These are phyloP conservation scores for Epichloe aotearoae DNA, from an alignment of 2,329 filamentous ascomycete genomes.

Conservation along the genomic window DNA sequence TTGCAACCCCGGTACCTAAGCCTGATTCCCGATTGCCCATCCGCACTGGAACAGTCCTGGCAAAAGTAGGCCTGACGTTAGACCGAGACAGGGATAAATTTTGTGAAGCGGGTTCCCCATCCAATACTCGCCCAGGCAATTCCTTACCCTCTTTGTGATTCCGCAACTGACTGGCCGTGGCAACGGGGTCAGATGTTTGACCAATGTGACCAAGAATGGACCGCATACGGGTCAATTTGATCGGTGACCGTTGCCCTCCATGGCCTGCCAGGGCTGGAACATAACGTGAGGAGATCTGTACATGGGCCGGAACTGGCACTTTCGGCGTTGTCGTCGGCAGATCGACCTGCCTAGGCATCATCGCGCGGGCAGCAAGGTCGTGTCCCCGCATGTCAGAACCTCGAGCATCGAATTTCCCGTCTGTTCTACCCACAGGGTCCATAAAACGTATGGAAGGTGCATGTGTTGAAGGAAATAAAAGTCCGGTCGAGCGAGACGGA, in stretches of 20 bases:
- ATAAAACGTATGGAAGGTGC: conserved; percentile 16
- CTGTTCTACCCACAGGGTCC: conserved; percentile 18
- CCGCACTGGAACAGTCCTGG: neutral
- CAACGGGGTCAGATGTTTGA: neutral
- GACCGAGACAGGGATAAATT: neutral
- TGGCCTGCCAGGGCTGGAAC: neutral
- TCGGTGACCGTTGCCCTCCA: neutral
- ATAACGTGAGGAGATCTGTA: neutral
- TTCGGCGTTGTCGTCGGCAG: conserved; percentile 12
- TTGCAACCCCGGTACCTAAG: neutral
- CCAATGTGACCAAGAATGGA: neutral
- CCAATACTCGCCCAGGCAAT: neutral
- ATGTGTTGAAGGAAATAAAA: conserved; percentile 23
- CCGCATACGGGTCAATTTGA: neutral
- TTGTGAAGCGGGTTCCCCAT: neutral
- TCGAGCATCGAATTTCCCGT: conserved; percentile 12
- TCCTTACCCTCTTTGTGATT: neutral
- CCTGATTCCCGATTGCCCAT: neutral
- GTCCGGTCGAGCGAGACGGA: conserved; percentile 33
- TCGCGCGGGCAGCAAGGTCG: neutral
- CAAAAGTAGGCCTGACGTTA: neutral
- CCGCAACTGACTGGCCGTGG: neutral
- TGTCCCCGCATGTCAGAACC: neutral
- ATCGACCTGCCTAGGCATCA: neutral
- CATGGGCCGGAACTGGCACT: conserved; percentile 8